Base-by-base conservation (phyloP, 306 rosid genomes). In the Pterocarpus macrocarpus region DNA sequence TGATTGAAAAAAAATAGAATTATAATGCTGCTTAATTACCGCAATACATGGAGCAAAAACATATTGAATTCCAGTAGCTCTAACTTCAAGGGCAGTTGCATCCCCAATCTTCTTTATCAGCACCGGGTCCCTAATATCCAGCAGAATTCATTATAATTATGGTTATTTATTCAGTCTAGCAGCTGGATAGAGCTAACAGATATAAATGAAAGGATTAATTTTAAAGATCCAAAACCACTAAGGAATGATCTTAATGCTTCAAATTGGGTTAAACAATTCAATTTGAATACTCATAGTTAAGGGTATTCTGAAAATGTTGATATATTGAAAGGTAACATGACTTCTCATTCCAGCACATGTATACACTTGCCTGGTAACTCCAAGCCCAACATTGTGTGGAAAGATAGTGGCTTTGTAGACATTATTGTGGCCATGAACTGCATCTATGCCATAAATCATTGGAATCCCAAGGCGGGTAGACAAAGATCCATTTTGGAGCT, bases 51-150 rank as follows among this genome's bases (percentile, higher is more conserved):
- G 99, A 65, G 99, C 97, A 82, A 95, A 95, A 22, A 22, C 94
- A 56, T 95, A 95, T 43, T 89, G 99, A 87, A 95, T 91, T 82
- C 99, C 99, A 2, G 99, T 93, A 6, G 98, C 98, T 80, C 98
- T 90, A 73, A 95, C 98, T 95, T 95, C 98, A 67, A 95, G 97
- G 1, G 98, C 99, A 62, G 99, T 95, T 55, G 99, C 99, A 1
- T 86, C 99, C 69, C 99, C 99, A 64, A 95, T 95, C 88, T 80
- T 91, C 84, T 91, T 95, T 52, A 95, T 66, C 16, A 95, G 98
- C 77, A 76, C 73, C 1, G 98, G 99, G 80, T 95, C 99, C 91
- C 99, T 95, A 30, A 35, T 63, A 66, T 47, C 58, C 45, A 82
- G 17, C 5, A 79, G n/a, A 22, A 28, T 47, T 62, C 76, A 70